Evolutionary conservation across 768 basidiomycete genomes (phyloP), one percentile per base, ranked within the genome.

Genomic region (Boletus pseudo-olivaceus): DNA sequence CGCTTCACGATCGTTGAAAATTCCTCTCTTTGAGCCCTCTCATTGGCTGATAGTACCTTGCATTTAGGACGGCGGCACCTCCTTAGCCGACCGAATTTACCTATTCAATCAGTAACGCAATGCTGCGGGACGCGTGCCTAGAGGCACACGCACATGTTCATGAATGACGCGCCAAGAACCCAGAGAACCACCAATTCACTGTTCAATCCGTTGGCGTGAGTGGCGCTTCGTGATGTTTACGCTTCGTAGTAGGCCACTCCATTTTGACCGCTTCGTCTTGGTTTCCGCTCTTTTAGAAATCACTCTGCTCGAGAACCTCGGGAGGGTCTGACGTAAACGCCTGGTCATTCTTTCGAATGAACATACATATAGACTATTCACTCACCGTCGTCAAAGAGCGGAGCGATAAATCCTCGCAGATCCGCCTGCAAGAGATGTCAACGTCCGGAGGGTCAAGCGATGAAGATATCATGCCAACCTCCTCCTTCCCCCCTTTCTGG

Each of bases 381-480:
- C 76, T 59, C 26, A 83, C 87, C 78, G 58, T 90, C 87, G 52
- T 86, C 85, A 60, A 90, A 86, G 7, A 90, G 72, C n/a, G 90
- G 68, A 2, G 82, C 75, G 11, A 79, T 83, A 7, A 89, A 70
- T 12, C 86, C 87, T 55, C 77, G 77, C 32, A 88, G 57, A 49
- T 80, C 81, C 17, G 74, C 72, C 82, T 87, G 43, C 14, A 42
- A 37, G 15, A 47, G 3, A 33, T 15, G n/a, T 61, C 14, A 51
- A 32, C 47, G 41, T 7, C 9, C 0, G 7, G 5, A 4, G n/a
- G n/a, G 10, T 30, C n/a, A 7, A 47, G 9, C 0, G 5, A 38
- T 7, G 20, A 39, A 19, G 7, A 20, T 2, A 32, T 7, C 5
- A 29, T 32, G 43, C 8, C 39, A 27, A 63, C 65, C 51, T 71